These are phyloP conservation scores for Camelina laxa DNA, from an alignment of 345 rosid genomes.

Conservation along the genomic window DNA sequence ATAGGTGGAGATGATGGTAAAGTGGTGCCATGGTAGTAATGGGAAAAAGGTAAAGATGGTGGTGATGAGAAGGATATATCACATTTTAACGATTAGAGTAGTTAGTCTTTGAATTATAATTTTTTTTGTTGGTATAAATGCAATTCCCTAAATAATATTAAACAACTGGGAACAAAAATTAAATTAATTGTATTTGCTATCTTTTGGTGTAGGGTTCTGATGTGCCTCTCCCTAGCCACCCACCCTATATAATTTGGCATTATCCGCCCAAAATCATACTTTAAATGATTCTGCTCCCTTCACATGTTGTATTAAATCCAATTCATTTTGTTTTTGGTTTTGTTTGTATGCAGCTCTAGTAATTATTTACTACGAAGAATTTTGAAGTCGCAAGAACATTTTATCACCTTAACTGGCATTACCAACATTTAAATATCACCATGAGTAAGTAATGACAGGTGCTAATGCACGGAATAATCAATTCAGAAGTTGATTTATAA, in stretches of 20 bases:
- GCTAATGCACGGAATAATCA: no score
- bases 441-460: no score
- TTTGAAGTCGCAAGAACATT: background rate
- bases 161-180: no score
- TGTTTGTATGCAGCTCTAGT: background rate
- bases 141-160: no score
- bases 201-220: constrained; percentile 24
- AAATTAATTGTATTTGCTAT: background rate
- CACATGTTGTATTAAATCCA: constrained; percentile 13
- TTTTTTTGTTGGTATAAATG: no score
- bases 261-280: constrained; percentile 28
- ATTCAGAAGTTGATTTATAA: no score
- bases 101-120: no score
- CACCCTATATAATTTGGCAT: constrained; percentile 38
- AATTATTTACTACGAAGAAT: constrained; percentile 4
- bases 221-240: constrained; percentile 41
- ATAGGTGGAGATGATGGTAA: no score
- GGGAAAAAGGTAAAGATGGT: no score
- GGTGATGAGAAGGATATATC: no score
- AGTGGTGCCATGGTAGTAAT: no score
- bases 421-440: background rate
- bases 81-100: no score
- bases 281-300: constrained; percentile 34
- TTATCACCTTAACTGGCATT: background rate
- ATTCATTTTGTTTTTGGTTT: background rate